These are phyloP conservation scores for Ulvella scutata DNA, from an alignment of 139 green algal species.

Conservation along the genomic window DNA sequence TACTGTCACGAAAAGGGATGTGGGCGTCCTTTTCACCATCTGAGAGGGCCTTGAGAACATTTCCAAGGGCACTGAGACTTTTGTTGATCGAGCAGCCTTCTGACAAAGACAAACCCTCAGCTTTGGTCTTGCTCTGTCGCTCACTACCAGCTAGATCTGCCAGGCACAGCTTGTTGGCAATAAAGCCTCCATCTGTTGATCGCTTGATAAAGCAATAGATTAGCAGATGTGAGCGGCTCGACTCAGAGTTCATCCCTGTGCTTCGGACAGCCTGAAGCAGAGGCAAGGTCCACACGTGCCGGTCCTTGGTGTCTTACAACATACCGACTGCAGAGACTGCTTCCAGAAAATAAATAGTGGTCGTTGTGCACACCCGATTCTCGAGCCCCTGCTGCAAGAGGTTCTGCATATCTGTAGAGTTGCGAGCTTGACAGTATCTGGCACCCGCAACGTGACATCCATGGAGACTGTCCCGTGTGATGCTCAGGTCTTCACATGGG, in stretches of 20 bases:
- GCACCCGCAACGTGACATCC: neutral
- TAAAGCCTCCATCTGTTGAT: neutral
- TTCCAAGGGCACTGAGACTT: neutral
- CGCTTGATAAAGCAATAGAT: neutral
- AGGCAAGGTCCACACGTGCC: no score
- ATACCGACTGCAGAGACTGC: no score
- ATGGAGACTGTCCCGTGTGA: neutral
- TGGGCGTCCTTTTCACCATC: neutral
- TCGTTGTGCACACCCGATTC: neutral
- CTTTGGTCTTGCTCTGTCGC: neutral
- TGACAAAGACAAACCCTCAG: neutral
- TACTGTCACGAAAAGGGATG: neutral
- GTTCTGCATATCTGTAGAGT: neutral
- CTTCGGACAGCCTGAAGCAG: neutral
- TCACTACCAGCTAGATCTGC: neutral
- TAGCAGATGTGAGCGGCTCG: neutral
- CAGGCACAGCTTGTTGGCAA: neutral
- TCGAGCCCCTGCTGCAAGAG: neutral
- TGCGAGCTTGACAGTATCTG: neutral
- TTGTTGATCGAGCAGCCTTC: slow-evolving; percentile 2
- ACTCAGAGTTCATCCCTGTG: neutral
- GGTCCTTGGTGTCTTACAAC: no score
- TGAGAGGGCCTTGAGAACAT: slow-evolving; percentile 1
- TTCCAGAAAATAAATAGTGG: no score
- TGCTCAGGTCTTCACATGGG: slow-evolving; percentile 1